Percentiles rank a stretch among this genome's conserved stretches.
phyloP scores from a whole-genome alignment of 2,329 filamentous ascomycete species.

The Sclerotinia spermophila region DNA sequence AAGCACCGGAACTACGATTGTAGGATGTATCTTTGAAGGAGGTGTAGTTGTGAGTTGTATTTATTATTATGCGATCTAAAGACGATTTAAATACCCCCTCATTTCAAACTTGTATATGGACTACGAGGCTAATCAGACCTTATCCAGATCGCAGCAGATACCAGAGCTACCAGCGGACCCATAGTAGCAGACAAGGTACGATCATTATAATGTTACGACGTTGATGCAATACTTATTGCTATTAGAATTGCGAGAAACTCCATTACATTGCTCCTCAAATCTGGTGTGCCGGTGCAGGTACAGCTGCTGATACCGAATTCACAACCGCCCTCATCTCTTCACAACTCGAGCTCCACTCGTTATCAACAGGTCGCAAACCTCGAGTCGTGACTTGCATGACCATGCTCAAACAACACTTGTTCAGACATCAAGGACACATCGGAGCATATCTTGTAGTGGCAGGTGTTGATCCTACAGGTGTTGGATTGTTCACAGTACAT shows the following conservation, averaged over 20 bases:
- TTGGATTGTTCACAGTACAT: constrained; percentile 95
- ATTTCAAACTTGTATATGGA: not conserved
- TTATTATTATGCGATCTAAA: not conserved
- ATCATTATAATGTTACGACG: not conserved
- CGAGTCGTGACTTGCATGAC: constrained; percentile 99
- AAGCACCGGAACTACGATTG: constrained; percentile 97
- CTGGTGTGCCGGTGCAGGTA: constrained; percentile 98
- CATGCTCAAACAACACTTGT: constrained; percentile 98
- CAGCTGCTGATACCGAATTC: constrained; percentile 97
- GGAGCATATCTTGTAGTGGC: constrained; percentile 97
- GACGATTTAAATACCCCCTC: not conserved
- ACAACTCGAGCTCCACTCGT: constrained; percentile 93
- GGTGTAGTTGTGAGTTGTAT: constrained; percentile 75
- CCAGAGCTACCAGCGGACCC: constrained; percentile 90
- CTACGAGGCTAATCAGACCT: constrained; percentile 23
- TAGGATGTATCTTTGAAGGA: constrained; percentile 93
- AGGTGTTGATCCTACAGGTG: constrained; percentile 91
- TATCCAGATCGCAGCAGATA: constrained; percentile 88
- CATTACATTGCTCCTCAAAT: constrained; percentile 99
- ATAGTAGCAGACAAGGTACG: constrained; percentile 95
- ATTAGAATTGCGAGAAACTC: constrained; percentile 97
- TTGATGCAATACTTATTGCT: constrained; percentile 10
- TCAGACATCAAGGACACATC: constrained; percentile 96
- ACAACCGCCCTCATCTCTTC: constrained; percentile 98
- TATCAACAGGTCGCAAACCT: constrained; percentile 93